A percentile compares a stretch with the other conserved stretches of the same genome.
Conservation (phyloP, 1,284 basidiomycete species). For the Puccinia hordei region DNA sequence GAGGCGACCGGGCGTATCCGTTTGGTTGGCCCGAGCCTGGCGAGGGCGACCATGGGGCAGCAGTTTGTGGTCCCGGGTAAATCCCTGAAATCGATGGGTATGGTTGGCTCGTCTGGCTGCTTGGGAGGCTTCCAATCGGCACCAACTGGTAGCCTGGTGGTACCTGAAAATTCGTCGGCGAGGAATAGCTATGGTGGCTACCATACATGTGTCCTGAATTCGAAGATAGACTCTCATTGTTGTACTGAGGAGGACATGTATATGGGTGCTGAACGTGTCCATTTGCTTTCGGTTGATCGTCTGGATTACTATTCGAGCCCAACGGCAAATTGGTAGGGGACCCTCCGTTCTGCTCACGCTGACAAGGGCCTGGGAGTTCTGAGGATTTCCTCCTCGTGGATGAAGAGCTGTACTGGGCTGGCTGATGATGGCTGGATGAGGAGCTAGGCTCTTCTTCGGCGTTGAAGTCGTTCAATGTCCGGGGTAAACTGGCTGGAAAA, state of each 20-base stretch:
- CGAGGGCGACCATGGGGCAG: slow-evolving; percentile 48
- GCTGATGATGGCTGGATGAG: slow-evolving; percentile 3
- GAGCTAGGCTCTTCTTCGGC: slow-evolving; percentile 40
- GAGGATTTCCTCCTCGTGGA: slow-evolving; percentile 1
- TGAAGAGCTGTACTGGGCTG: slow-evolving; percentile 5
- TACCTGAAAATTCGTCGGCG: slow-evolving; percentile 42
- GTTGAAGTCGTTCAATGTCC: slow-evolving; percentile 51
- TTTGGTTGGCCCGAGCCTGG: slow-evolving; percentile 3
- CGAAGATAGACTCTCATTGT: background rate
- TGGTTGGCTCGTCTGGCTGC: background rate
- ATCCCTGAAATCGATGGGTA: slow-evolving; percentile 15
- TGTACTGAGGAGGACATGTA: slow-evolving; percentile 6
- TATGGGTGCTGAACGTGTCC: slow-evolving; percentile 21
- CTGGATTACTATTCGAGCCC: slow-evolving; percentile 13
- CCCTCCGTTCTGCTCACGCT: slow-evolving; percentile 9
- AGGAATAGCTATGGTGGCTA: slow-evolving; percentile 23
- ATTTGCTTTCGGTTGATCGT: slow-evolving; percentile 34
- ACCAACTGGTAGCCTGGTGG: slow-evolving; percentile 50
- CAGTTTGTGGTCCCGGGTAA: slow-evolving; percentile 29
- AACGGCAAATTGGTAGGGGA: slow-evolving; percentile 3
- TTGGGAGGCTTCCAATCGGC: slow-evolving; percentile 36
- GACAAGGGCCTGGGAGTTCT: background rate
- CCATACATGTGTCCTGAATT: slow-evolving; percentile 9
- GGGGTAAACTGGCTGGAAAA: slow-evolving; percentile 44
- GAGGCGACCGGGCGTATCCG: slow-evolving; percentile 45